Percentiles rank a stretch among this genome's conserved stretches.
These are phyloP conservation scores for Russula compacta DNA, from an alignment of 768 basidiomycete genomes.

Conservation along the genomic window DNA sequence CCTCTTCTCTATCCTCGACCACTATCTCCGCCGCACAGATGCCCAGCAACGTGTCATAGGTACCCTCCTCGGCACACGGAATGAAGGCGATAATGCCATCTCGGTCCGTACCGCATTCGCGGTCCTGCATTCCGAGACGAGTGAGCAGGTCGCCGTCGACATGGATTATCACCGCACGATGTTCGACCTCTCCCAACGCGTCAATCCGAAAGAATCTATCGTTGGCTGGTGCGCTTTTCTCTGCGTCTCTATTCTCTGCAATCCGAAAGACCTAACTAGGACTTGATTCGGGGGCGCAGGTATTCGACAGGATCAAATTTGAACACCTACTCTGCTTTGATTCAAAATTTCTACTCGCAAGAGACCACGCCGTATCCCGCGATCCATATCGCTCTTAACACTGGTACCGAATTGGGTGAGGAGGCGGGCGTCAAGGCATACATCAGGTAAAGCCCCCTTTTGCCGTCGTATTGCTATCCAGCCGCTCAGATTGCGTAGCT, in stretches of 20 bases:
- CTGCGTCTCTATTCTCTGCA: constrained; percentile 19
- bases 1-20: constrained; percentile 91
- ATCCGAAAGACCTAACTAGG: constrained; percentile 78
- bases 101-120: constrained; percentile 83
- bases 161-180: constrained; percentile 93
- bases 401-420: constrained; percentile 55
- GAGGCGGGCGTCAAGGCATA: constrained; percentile 78
- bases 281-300: constrained; percentile 74
- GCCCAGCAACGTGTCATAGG: constrained; percentile 87
- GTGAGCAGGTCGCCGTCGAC: constrained; percentile 90
- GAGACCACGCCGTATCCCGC: constrained; percentile 85
- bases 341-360: constrained; percentile 95
- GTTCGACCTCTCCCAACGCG: constrained; percentile 84
- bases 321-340: constrained; percentile 91
- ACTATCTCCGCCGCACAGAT: constrained; percentile 83
- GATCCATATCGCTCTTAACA: constrained; percentile 86
- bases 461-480: neutral
- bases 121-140: constrained; percentile 85
- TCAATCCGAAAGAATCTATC: constrained; percentile 78
- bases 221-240: constrained; percentile 78
- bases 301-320: constrained; percentile 87
- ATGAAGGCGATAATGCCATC: constrained; percentile 39
- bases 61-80: constrained; percentile 81
- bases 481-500: constrained; percentile 34
- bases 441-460: constrained; percentile 49